These are phyloP conservation scores for Xylaria longipes DNA, from an alignment of 495 filamentous ascomycete species.

Conservation along the genomic window DNA sequence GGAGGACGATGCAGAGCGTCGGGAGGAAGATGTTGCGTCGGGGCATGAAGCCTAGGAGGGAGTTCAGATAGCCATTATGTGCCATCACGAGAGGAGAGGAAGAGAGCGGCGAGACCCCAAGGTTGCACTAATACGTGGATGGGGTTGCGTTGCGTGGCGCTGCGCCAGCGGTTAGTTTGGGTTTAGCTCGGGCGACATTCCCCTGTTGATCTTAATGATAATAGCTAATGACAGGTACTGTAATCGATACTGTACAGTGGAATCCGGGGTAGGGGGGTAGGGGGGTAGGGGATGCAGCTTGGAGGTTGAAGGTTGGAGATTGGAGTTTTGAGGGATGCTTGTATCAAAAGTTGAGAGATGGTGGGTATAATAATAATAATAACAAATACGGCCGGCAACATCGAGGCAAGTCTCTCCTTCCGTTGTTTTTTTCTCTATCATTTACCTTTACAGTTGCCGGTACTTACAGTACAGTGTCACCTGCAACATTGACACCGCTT, in stretches of 20 bases:
- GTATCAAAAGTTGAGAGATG: neutral
- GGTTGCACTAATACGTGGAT: conserved; percentile 23
- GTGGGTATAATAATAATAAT: neutral
- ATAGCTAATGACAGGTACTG: neutral
- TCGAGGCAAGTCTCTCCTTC: neutral
- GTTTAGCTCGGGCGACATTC: neutral
- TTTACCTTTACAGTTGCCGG: neutral
- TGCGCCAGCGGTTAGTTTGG: conserved; percentile 7
- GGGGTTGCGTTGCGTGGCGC: neutral
- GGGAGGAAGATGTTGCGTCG: conserved; percentile 39
- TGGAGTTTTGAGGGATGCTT: neutral
- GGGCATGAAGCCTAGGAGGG: conserved; percentile 43
- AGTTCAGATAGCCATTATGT: conserved; percentile 39
- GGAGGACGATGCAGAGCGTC: conserved; percentile 41
- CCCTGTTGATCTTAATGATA: neutral
- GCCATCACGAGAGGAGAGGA: conserved; percentile 24
- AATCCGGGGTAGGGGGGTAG: neutral
- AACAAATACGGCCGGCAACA: neutral
- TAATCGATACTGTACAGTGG: neutral
- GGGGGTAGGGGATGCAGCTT: too few species aligned
- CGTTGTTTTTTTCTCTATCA: neutral
- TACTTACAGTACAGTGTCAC: neutral
- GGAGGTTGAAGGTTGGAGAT: too few species aligned
- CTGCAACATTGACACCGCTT: neutral
- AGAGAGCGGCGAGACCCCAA: neutral